Evolutionary conservation across 371 early-diverging fungal species (phyloP), one percentile per base, ranked within the genome.

Genomic region (Mucor irregularis): DNA sequence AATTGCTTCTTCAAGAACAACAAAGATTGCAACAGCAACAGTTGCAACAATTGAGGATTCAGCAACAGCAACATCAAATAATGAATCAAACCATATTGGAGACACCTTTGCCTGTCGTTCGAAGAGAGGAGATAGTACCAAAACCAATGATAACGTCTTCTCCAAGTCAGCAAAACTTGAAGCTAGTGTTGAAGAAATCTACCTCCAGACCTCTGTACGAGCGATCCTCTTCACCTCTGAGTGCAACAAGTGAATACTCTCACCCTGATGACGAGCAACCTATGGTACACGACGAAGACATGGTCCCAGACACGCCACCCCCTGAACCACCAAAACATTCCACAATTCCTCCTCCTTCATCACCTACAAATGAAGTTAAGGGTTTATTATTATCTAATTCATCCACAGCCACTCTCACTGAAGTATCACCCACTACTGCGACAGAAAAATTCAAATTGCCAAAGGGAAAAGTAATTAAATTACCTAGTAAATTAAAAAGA

Each of bases 401-500:
- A 3, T 58, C 58, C 6, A 37, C 58, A n/a, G 52, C 40, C 17
- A 58, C 52, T 22, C n/a, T 58, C 2, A 42, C 46, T 3, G 49
- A 46, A 39, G 11, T 28, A 38, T 28, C 34, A 16, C 28, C 35
- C n/a, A n/a, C n/a, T n/a, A n/a, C n/a, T n/a, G n/a, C n/a, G n/a
- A n/a, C n/a, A n/a, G n/a, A n/a, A 28, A 19, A 19, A 5, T 2
- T 9, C 16, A 8, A 7, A 9, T 1, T 13, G 24, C 14, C 16
- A 3, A 54, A 53, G 8, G 45, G 39, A 16, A 45, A 30, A 3
- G 19, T 17, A 4, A 35, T 49, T 6, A 42, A 26, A 21, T 16
- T 66, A 5, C 66, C 66, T n/a, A 35, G 21, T 3, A 66, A 49
- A 34, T 10, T 66, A 14, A 60, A 57, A 21, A 33, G 46, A 53